phyloP scores from a whole-genome alignment of 2,329 filamentous ascomycete genomes.

The Ophiostoma sp. region DNA sequence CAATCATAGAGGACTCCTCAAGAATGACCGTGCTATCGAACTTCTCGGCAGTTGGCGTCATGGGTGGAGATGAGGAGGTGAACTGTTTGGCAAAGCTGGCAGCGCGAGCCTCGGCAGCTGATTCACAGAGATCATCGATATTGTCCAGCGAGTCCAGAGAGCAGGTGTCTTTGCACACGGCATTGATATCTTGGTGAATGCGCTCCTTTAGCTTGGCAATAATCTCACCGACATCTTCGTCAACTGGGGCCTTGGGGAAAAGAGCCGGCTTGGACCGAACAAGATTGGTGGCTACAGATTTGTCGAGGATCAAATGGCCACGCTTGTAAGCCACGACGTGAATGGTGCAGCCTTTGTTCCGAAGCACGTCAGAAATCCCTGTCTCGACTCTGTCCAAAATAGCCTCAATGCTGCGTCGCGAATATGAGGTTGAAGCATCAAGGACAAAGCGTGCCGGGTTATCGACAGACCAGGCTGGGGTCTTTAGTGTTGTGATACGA shows the following conservation, averaged over 20 bases:
- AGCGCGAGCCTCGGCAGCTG: neutral
- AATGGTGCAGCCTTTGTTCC: constrained; percentile 43
- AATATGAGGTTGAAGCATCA: constrained; percentile 39
- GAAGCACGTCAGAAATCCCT: constrained; percentile 45
- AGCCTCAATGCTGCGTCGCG: constrained; percentile 43
- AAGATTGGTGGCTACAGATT: constrained; percentile 40
- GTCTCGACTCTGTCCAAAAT: constrained; percentile 48
- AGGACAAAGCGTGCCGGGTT: constrained; percentile 44
- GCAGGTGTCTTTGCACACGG: constrained; percentile 49
- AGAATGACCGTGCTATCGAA: constrained; percentile 13
- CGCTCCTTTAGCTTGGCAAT: constrained; percentile 40
- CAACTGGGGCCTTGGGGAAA: constrained; percentile 33
- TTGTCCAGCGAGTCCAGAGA: constrained; percentile 35
- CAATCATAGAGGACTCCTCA: neutral
- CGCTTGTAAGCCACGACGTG: constrained; percentile 47
- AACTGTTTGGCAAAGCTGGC: neutral
- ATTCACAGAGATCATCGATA: constrained; percentile 21
- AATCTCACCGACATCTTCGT: constrained; percentile 37
- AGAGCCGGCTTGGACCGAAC: constrained; percentile 32
- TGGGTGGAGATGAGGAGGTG: neutral
- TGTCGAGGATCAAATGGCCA: constrained; percentile 49
- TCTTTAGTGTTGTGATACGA: constrained; percentile 43
- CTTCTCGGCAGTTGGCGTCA: neutral
- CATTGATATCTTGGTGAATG: constrained; percentile 44
- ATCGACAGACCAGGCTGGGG: constrained; percentile 42